Base-by-base conservation (phyloP, 306 rosid genomes). In the Oemleria cerasiformis region DNA sequence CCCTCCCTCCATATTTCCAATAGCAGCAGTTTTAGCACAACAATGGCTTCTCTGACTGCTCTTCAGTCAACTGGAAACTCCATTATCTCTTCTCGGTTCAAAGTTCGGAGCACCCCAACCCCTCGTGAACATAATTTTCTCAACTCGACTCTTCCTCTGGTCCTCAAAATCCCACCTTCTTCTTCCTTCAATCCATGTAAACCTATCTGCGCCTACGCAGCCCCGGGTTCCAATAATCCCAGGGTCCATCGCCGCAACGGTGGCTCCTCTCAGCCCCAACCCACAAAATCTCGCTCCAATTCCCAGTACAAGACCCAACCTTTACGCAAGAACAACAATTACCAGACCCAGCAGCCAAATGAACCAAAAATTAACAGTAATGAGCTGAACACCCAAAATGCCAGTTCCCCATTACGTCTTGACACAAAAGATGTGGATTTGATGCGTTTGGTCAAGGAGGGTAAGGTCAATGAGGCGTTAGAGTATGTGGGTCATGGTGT, bases 401-500 rank as follows among this genome's bases (percentile, higher is more conserved):
- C 47, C 68, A 56, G 51, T 21, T 42, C 42, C 65, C 78, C 80
- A 53, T 64, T 69, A 11, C 49, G 65, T 21, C 45, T 15, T 15
- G 38, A 56, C 65, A 36, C 78, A 2, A 65, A 63, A 36, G 78
- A 78, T 47, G 81, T 72, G 9, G 79, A 94, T 74, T 81, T 94
- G 81, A 21, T 81, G 72, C 68, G 67, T 42, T 65, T 94, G 54
- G 85, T 90, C 53, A 74, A 79, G 68, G 84, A 84, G 84, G 97
- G 96, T 55, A 83, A 88, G 81, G 70, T 86, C 74, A 66, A 73
- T 43, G 79, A 82, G 72, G 98, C 73, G 50, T 71, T 93, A 67
- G 85, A 87, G 44, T 84, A 63, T 30, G 79, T 88, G 83, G 81
- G 79, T 73, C 85, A 63, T 67, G 96, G 91, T 84, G 86, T 67